phyloP scores from a whole-genome alignment of 1,284 basidiomycete species.

The Ustilago trichophora region DNA sequence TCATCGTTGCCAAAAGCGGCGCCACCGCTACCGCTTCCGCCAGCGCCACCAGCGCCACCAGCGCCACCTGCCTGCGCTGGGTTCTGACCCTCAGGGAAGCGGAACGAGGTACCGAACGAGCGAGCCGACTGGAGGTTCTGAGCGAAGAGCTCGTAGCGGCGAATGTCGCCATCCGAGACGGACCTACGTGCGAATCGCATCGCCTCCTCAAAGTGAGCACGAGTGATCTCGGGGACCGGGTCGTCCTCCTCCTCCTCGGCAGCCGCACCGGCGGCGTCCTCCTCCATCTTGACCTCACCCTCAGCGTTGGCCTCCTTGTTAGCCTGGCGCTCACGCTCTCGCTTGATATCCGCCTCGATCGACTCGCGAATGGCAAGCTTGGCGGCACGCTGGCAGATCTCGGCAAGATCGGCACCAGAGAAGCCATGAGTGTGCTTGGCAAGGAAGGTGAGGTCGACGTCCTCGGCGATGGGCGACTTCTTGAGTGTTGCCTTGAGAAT shows the following conservation, averaged over 20 bases:
- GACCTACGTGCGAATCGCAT: constrained; percentile 77
- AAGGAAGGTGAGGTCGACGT: constrained; percentile 86
- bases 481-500: constrained; percentile 91
- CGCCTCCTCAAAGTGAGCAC: constrained; percentile 85
- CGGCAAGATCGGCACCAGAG: constrained; percentile 98
- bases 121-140: constrained; percentile 63
- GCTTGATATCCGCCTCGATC: constrained; percentile 90
- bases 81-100: constrained; percentile 83
- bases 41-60: constrained; percentile 38
- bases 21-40: constrained; percentile 72
- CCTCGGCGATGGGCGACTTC: constrained; percentile 87
- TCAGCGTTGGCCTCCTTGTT: constrained; percentile 43
- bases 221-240: constrained; percentile 93
- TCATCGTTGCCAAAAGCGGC: constrained; percentile 80
- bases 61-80: constrained; percentile 19
- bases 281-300: constrained; percentile 73
- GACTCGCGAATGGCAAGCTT: constrained; percentile 95
- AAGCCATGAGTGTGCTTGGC: constrained; percentile 95
- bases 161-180: constrained; percentile 79
- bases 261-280: constrained; percentile 69
- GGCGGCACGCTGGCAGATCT: constrained; percentile 96
- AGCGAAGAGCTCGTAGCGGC: constrained; percentile 75
- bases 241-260: constrained; percentile 83
- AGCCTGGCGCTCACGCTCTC: constrained; percentile 73
- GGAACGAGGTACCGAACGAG: constrained; percentile 82